Evolutionary conservation across 805 yeast genomes (phyloP), one percentile per base, ranked within the genome.

Genomic region (Starmerella cellae): DNA sequence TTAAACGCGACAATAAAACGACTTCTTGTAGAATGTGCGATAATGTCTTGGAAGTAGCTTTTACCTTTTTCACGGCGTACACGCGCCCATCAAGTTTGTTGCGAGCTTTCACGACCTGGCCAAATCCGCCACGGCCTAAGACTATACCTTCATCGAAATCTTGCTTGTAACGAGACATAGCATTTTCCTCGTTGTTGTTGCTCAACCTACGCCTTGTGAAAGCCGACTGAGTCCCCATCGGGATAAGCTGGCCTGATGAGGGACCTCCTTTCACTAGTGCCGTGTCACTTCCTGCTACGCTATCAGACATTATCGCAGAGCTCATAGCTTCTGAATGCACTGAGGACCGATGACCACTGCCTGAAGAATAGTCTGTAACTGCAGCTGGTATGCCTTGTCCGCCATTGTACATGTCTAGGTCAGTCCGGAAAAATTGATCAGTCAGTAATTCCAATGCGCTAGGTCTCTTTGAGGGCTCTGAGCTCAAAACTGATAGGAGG

Each of bases 101-200:
- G 47, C 98, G 68, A 0, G 91, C 97, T 55, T 88, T 87, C n/a
- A 91, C 95, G 8, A 91, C 99, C 60, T 91, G 96, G 5, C 99
- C 99, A 62, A 81, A 91, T 0, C 94, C 99, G 31, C 99, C 99
- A 52, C 77, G 75, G 2, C 99, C 99, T 8, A 91, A 63, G 18
- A 79, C 74, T 0, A 88, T 91, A 35, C 84, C 81, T 57, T 91
- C 98, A 60, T 91, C 98, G 60, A 93, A 91, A 58, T 91, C 99
- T 48, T 87, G 75, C 3, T 77, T 81, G 57, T 88, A 91, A 49
- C 98, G 68, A 1, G 95, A 84, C 43, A 67, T 61, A 1, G 31
- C 26, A 10, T 18, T n/a, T 17, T 40, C 44, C 14, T 48, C 49
- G 11, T 38, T 38, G 6, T 6, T 6, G 14, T 38, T 45, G 31